A percentile compares a stretch with the other conserved stretches of the same genome.
Conservation (phyloP, 192 early-diverging fungal species). For the Spizellomyces sp. region DNA sequence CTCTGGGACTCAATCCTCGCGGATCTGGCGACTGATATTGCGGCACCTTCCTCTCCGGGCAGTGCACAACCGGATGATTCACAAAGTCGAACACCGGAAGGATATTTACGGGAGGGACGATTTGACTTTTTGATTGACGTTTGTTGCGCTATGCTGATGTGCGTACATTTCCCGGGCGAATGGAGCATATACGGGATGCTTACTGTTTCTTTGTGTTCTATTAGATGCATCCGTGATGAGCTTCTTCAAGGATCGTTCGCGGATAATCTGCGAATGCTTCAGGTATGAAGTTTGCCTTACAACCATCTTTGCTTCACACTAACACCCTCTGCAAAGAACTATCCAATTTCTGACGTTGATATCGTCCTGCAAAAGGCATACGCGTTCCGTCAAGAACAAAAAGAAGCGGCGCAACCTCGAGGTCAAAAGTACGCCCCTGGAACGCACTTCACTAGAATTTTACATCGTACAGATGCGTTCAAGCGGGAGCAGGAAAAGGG, state of each 20-base stretch:
- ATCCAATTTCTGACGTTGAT: slow-evolving; percentile 57
- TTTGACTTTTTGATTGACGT: slow-evolving; percentile 78
- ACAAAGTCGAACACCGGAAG: not conserved
- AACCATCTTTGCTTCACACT: slow-evolving; percentile 7
- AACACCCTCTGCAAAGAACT: slow-evolving; percentile 46
- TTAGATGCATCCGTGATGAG: slow-evolving; percentile 29
- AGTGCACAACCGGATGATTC: not conserved
- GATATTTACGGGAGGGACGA: slow-evolving; percentile 26
- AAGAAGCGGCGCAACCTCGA: not conserved
- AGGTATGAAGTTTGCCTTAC: slow-evolving; percentile 43
- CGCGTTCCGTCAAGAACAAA: slow-evolving; percentile 33
- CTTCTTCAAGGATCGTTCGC: slow-evolving; percentile 64
- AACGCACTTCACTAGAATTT: not conserved
- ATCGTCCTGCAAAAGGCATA: slow-evolving; percentile 42
- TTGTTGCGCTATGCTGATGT: slow-evolving; percentile 72
- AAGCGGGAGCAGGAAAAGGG: not conserved
- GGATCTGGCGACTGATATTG: slow-evolving; percentile 51
- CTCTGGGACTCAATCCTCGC: slow-evolving; percentile 82
- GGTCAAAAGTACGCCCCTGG: not conserved
- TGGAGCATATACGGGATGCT: no score
- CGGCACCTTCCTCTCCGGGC: not conserved
- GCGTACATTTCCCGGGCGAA: slow-evolving; percentile 15
- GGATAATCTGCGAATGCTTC: slow-evolving; percentile 61
- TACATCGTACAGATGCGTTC: not conserved
- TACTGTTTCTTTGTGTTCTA: no score